These are phyloP conservation scores for Austroboletus novae-zelandiae DNA, from an alignment of 1,284 basidiomycete genomes.

Conservation along the genomic window DNA sequence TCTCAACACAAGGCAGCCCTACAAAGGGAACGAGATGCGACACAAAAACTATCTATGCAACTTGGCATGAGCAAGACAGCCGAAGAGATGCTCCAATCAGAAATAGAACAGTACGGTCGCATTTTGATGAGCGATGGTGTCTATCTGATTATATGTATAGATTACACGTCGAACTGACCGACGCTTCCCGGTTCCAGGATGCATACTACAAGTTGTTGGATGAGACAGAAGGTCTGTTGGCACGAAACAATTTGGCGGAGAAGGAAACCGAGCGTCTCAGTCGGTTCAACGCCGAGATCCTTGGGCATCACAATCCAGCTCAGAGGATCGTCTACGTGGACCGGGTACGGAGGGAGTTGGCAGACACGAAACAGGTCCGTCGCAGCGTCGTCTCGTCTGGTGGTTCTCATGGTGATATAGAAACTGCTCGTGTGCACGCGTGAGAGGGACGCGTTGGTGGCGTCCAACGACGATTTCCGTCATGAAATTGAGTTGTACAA, in stretches of 20 bases:
- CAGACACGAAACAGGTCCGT: conserved; percentile 68
- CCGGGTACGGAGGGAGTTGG: conserved; percentile 63
- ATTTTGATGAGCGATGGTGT: not conserved
- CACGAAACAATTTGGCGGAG: conserved; percentile 71
- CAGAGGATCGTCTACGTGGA: conserved; percentile 76
- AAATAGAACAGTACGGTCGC: conserved; percentile 57
- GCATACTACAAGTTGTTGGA: conserved; percentile 63
- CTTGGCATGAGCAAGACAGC: conserved; percentile 55
- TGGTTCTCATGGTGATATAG: conserved; percentile 34
- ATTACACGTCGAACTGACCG: conserved; percentile 52
- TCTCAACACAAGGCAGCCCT: conserved; percentile 34
- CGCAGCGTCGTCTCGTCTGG: not conserved
- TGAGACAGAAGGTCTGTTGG: conserved; percentile 59
- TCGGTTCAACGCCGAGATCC: conserved; percentile 73
- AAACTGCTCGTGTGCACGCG: conserved; percentile 52
- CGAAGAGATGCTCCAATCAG: conserved; percentile 59
- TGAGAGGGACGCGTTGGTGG: conserved; percentile 50
- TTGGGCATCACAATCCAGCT: conserved; percentile 70
- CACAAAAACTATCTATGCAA: conserved; percentile 45
- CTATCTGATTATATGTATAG: conserved; percentile 33
- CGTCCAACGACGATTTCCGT: conserved; percentile 51
- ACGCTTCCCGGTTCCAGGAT: conserved; percentile 61
- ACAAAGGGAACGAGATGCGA: conserved; percentile 51
- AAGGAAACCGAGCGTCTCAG: conserved; percentile 65
- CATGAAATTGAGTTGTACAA: conserved; percentile 70